Percentiles rank a stretch among this genome's conserved stretches.
Conservation (phyloP, 1,284 basidiomycete genomes). For the Somion occarium region DNA sequence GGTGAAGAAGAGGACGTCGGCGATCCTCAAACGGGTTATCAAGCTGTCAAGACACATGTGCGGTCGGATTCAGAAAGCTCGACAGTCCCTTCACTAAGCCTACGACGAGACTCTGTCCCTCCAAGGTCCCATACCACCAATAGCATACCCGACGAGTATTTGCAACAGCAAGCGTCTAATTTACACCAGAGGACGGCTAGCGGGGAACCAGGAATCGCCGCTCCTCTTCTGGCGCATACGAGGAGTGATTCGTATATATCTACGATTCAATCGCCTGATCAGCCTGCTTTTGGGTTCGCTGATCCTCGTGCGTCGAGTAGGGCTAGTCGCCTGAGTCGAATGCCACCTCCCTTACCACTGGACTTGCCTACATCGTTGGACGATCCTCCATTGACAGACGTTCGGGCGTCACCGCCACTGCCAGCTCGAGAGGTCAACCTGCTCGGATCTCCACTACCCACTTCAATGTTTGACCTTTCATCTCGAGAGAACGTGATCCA, state of each 20-base stretch:
- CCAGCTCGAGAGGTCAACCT: background rate
- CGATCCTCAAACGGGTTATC: constrained; percentile 12
- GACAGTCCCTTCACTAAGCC: background rate
- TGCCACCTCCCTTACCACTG: background rate
- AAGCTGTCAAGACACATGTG: background rate
- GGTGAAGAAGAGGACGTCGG: constrained; percentile 18
- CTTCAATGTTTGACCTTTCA: background rate
- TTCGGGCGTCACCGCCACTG: background rate
- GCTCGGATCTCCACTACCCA: background rate
- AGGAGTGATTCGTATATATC: constrained; percentile 21
- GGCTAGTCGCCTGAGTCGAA: background rate
- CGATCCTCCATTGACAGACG: background rate
- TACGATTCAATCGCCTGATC: background rate
- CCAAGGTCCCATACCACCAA: constrained; percentile 10
- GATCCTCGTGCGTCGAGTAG: background rate
- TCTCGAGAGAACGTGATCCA: background rate
- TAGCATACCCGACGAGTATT: constrained; percentile 9
- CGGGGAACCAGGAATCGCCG: constrained; percentile 18
- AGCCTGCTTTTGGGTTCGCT: background rate
- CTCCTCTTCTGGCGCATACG: constrained; percentile 31
- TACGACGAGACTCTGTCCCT: background rate
- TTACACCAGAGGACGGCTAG: constrained; percentile 23
- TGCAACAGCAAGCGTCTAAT: constrained; percentile 13
- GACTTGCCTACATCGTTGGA: background rate
- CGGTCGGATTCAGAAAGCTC: background rate